Evolutionary conservation across 345 rosid species (phyloP), one percentile per base, ranked within the genome.

Genomic region (Aurinia saxatilis): DNA sequence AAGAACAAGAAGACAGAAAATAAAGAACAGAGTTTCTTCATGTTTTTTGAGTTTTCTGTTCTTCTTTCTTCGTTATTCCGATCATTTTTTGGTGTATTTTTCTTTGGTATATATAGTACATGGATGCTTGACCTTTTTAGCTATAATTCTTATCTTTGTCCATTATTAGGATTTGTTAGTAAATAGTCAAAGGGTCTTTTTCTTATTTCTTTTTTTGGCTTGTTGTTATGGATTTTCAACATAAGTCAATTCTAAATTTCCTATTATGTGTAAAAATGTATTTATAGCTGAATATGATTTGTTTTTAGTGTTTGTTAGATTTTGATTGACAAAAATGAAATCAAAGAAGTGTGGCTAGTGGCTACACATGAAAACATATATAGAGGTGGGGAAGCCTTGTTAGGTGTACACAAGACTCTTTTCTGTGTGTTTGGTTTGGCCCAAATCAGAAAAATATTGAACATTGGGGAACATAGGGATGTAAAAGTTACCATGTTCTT

Each of bases 1-100:
- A 51, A 42, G 15, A 57, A 2, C 14, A 50, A 44, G 50, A 60
- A 34, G 15, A 33, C 6, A 4, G 47, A 42, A 51, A 40, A 21
- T 10, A 66, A 23, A 53, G 41, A 16, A 54, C 39, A 52, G 34
- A 49, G 12, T n/a, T n/a, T n/a, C 53, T 68, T 68, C 60, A 68
- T 27, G 3, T 34, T 50, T 16, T 30, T 30, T 48, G 18, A 17
- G 9, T 9, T n/a, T 38, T 33, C 27, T 51, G 25, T 21, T 53
- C 2, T 11, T 7, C 6, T 1, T 11, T 7, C 6, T 1, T 38
- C n/a, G 8, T 63, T 63, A 6, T 27, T 27, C 6, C 7, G 4
- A 11, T 25, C 3, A 10, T 15, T 9, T 6, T 40, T 14, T 23
- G 12, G 27, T 6, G 15, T 40, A 6, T 1, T 27, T 16, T 29